Evolutionary conservation across 139 green algal genomes (phyloP).

Genomic region (Desmodesmus armatus): DNA sequence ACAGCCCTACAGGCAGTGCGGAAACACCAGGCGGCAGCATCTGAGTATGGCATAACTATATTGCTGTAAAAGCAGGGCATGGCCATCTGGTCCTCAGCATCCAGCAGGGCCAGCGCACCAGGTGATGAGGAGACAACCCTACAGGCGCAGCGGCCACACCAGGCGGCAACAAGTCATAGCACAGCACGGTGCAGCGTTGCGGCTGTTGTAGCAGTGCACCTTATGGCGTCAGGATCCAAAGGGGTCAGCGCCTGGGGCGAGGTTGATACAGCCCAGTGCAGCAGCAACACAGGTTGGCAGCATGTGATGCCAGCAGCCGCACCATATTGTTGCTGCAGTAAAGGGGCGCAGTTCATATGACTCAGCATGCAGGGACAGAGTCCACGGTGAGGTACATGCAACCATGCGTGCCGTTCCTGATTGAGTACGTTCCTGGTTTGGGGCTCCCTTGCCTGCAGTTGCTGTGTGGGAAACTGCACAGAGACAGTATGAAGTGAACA

Average conservation of each 20-base stretch:
- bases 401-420: neutral
- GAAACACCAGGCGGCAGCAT: too few species aligned
- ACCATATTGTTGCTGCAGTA: neutral
- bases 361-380: too few species aligned
- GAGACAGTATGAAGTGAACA: too few species aligned
- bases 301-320: too few species aligned
- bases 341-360: too few species aligned
- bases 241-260: slow-evolving; percentile 26
- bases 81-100: slow-evolving; percentile 21
- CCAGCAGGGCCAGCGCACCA: slow-evolving; percentile 29
- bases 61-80: too few species aligned
- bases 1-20: slow-evolving; percentile 9
- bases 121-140: slow-evolving; percentile 35
- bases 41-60: neutral
- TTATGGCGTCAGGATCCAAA: slow-evolving; percentile 14
- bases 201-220: neutral
- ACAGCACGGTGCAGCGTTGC: neutral
- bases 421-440: neutral
- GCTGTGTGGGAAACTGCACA: neutral
- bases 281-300: neutral
- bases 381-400: neutral
- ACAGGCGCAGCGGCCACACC: neutral
- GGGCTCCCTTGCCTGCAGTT: neutral
- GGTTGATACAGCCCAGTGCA: slow-evolving; percentile 20
- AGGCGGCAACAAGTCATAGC: too few species aligned